Conservation (phyloP, 2,329 filamentous ascomycete species). For the Aspergillus sp. region DNA sequence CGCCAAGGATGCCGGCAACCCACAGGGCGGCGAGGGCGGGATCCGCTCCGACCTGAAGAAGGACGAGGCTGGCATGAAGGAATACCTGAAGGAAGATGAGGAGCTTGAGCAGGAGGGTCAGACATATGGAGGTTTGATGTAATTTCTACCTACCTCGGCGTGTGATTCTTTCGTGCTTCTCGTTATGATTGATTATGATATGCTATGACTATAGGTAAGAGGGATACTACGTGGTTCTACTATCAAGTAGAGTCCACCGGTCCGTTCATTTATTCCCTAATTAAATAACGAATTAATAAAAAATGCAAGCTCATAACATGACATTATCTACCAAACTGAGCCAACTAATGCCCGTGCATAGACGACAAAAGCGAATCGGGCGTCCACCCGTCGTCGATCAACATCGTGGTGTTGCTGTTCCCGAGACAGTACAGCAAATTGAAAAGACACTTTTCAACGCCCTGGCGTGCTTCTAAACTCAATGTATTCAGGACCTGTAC, state of each 20-base stretch:
- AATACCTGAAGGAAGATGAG: background rate
- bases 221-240: background rate
- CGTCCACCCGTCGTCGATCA: constrained; percentile 21
- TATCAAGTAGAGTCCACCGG: background rate
- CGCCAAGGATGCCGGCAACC: background rate
- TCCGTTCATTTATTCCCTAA: too few species aligned
- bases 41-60: background rate
- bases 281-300: background rate
- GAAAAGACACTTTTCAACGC: constrained; percentile 25
- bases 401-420: background rate
- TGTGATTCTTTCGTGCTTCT: background rate
- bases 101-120: background rate
- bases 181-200: background rate
- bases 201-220: background rate
- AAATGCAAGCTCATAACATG: background rate
- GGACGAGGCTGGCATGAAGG: background rate
- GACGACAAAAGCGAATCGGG: constrained; percentile 25
- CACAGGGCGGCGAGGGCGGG: background rate
- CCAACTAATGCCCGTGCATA: constrained; percentile 15
- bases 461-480: constrained; percentile 23
- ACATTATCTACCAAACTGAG: too few species aligned
- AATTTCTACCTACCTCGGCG: background rate
- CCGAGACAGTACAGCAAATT: constrained; percentile 20
- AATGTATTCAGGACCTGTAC: constrained; percentile 18
- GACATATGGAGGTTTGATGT: constrained; percentile 2